Evolutionary conservation across 148 eudicot species (phyloP).

Genomic region (Nyssa sinensis): DNA sequence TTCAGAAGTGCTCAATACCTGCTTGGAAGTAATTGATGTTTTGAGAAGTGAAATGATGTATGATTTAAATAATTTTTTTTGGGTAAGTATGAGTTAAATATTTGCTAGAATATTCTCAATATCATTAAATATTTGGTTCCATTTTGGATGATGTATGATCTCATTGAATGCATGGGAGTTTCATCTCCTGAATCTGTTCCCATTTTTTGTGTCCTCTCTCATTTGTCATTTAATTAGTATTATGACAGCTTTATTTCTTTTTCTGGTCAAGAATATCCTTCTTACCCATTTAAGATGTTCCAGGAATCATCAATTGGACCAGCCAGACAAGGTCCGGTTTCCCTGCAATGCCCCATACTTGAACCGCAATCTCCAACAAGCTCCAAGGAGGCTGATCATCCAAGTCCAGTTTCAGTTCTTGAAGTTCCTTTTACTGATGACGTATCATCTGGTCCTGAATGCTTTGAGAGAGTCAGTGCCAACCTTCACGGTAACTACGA

Average conservation of each 20-base stretch:
- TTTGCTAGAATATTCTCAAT: neutral
- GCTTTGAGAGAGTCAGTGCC: conserved; percentile 79
- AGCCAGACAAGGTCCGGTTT: conserved; percentile 32
- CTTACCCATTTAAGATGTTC: conserved; percentile 16
- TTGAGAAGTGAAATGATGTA: neutral
- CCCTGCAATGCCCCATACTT: conserved; percentile 30
- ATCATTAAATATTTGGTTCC: neutral
- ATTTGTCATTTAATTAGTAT: conserved; percentile 7
- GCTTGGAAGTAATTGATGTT: neutral
- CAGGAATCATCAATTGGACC: conserved; percentile 38
- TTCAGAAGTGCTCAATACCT: neutral
- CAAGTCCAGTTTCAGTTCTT: conserved; percentile 77
- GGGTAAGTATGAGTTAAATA: no score
- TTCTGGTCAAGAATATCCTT: neutral
- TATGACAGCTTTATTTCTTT: conserved; percentile 8
- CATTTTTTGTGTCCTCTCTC: neutral
- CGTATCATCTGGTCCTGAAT: conserved; percentile 72
- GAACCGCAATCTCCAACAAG: conserved; percentile 57
- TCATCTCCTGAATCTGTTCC: neutral
- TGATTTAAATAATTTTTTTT: no score
- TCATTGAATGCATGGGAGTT: neutral
- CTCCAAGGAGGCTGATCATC: conserved; percentile 80
- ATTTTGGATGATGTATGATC: neutral
- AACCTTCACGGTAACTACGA: conserved; percentile 69
- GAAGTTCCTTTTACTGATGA: conserved; percentile 65